Conservation (phyloP, 225 moss, liverwort and hornwort species). For the Climacium dendroides region DNA sequence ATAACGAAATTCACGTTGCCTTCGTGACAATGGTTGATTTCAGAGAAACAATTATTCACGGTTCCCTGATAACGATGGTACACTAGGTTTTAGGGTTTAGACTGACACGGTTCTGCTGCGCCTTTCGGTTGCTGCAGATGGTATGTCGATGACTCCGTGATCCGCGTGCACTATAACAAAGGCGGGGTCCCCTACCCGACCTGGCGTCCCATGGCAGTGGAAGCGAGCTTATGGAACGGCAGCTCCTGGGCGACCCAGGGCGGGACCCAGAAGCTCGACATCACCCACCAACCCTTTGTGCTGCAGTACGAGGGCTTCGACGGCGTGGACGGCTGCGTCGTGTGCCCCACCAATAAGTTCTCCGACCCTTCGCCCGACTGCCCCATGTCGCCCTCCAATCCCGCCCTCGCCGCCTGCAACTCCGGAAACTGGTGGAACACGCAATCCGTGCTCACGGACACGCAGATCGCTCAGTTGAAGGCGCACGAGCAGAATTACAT, state of each 20-base stretch:
- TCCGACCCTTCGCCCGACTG: neutral
- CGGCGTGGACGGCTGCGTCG: neutral
- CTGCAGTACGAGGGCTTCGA: constrained; percentile 11
- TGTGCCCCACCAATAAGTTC: neutral
- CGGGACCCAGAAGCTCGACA: neutral
- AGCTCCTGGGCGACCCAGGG: constrained; percentile 24
- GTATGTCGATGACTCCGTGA: constrained; percentile 14
- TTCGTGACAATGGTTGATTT: neutral
- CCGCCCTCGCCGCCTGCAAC: neutral
- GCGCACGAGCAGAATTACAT: neutral
- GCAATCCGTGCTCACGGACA: neutral
- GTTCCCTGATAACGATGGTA: neutral
- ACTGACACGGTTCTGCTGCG: neutral
- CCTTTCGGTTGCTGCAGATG: neutral
- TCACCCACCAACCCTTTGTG: neutral
- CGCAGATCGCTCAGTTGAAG: neutral
- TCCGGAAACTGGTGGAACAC: neutral
- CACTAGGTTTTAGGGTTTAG: neutral
- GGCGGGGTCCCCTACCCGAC: neutral
- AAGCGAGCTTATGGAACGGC: constrained; percentile 14
- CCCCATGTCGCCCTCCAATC: neutral
- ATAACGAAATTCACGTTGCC: neutral
- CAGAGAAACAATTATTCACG: neutral
- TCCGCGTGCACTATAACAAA: constrained; percentile 23
- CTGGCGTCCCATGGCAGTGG: constrained; percentile 3